phyloP scores from a whole-genome alignment of 1,284 basidiomycete genomes.

The Ceratobasidium sp. region DNA sequence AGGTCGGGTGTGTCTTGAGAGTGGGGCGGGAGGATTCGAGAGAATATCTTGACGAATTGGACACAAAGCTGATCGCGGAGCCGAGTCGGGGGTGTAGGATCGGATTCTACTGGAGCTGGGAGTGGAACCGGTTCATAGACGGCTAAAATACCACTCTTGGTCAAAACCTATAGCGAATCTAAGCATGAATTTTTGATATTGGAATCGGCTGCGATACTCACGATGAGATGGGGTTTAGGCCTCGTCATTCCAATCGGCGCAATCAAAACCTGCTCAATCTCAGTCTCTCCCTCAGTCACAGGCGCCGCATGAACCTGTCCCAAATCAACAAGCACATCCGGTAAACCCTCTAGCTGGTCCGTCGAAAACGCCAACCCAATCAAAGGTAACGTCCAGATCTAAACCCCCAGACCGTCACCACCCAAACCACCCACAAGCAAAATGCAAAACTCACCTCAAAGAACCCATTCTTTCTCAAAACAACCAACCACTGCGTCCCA shows the following conservation, averaged over 20 bases:
- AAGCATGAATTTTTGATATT: conserved; percentile 22
- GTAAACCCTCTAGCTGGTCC: conserved; percentile 68
- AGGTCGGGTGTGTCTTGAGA: conserved; percentile 31
- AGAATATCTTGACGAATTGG: conserved; percentile 82
- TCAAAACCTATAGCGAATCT: conserved; percentile 71
- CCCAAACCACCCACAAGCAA: neutral
- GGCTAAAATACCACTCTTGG: conserved; percentile 83
- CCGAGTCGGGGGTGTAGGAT: conserved; percentile 58
- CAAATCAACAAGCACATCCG: conserved; percentile 74
- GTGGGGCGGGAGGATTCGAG: conserved; percentile 61
- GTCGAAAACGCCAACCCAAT: conserved; percentile 83
- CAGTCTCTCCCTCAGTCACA: conserved; percentile 63
- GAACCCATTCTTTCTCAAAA: conserved; percentile 80
- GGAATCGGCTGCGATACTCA: conserved; percentile 60
- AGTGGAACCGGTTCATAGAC: conserved; percentile 78
- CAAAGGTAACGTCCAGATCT: conserved; percentile 89
- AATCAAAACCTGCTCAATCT: conserved; percentile 78
- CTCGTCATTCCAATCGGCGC: conserved; percentile 75
- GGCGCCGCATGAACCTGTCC: conserved; percentile 11
- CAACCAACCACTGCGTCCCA: conserved; percentile 76
- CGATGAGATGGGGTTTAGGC: conserved; percentile 80
- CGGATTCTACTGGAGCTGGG: conserved; percentile 60
- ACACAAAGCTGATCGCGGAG: conserved; percentile 68
- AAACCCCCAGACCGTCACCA: conserved; percentile 18
- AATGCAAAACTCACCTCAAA: conserved; percentile 71